Percentiles rank a stretch among this genome's conserved stretches.
Evolutionary conservation across 2,329 filamentous ascomycete genomes (phyloP).

Genomic region (Tolypocladium inflatum): DNA sequence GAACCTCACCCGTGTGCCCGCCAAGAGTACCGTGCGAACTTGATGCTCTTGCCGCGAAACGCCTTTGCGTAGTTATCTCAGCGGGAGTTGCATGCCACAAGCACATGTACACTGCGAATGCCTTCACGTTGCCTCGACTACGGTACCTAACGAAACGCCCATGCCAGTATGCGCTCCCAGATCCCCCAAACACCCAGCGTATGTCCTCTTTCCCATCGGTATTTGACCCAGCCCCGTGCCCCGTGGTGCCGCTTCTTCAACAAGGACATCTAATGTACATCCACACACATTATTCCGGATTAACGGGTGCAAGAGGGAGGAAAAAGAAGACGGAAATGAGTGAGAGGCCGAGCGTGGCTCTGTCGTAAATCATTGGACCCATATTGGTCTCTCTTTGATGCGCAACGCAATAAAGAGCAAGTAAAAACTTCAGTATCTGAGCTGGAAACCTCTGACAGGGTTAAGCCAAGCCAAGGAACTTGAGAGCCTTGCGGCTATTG

Average conservation of each 20-base stretch:
- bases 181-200: neutral
- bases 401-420: neutral
- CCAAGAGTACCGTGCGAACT: neutral
- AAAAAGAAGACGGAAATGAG: neutral
- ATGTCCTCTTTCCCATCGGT: neutral
- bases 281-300: neutral
- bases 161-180: neutral
- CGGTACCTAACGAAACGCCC: neutral
- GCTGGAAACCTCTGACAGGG: neutral
- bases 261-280: neutral
- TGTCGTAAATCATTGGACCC: conserved; percentile 1
- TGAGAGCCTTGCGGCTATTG: conserved; percentile 42
- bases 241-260: neutral
- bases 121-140: neutral
- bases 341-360: neutral
- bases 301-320: neutral
- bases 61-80: neutral
- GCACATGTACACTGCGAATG: neutral
- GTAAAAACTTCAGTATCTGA: neutral
- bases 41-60: neutral
- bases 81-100: neutral
- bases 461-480: conserved; percentile 40
- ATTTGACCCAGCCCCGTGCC: neutral
- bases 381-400: neutral
- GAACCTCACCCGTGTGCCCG: neutral